A percentile compares a stretch with the other conserved stretches of the same genome.
These are phyloP conservation scores for Cymbopogon flexuosus DNA, from an alignment of 202 grass and related monocot genomes.

Conservation along the genomic window DNA sequence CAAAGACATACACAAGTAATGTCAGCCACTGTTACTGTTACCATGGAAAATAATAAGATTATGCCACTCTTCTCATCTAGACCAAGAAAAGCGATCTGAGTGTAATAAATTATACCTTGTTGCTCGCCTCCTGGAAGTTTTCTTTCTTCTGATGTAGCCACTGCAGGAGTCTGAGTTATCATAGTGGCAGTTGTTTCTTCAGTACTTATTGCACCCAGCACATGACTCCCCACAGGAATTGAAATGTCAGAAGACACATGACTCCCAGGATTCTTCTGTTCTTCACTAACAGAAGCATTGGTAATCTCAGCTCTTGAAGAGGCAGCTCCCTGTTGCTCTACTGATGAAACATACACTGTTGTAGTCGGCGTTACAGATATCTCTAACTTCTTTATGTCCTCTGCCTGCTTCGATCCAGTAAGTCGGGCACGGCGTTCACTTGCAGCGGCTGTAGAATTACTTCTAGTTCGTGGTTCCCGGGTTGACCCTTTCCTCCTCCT, in stretches of 20 bases:
- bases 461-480: constrained; percentile 49
- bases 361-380: constrained; percentile 21
- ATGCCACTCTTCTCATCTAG: not conserved
- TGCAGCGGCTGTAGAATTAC: constrained; percentile 62
- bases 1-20: not conserved
- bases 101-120: constrained; percentile 20
- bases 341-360: constrained; percentile 11
- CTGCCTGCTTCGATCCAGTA: constrained; percentile 61
- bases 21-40: not conserved
- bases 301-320: constrained; percentile 9
- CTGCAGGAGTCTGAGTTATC: constrained; percentile 1
- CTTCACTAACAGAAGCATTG: constrained; percentile 20
- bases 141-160: constrained; percentile 28
- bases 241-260: constrained; percentile 8
- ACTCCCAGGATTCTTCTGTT: constrained; percentile 30
- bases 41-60: not conserved
- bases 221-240: constrained; percentile 1
- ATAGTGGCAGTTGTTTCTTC: constrained; percentile 13
- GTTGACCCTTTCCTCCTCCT: constrained; percentile 60
- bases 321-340: constrained; percentile 36
- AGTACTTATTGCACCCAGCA: not conserved
- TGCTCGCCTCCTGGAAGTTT: constrained; percentile 14
- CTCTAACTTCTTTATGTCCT: constrained; percentile 43
- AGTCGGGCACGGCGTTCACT: constrained; percentile 61
- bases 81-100: not conserved